These are phyloP conservation scores for Beverwykella pulmonaria DNA, from an alignment of 495 filamentous ascomycete genomes.

Conservation along the genomic window DNA sequence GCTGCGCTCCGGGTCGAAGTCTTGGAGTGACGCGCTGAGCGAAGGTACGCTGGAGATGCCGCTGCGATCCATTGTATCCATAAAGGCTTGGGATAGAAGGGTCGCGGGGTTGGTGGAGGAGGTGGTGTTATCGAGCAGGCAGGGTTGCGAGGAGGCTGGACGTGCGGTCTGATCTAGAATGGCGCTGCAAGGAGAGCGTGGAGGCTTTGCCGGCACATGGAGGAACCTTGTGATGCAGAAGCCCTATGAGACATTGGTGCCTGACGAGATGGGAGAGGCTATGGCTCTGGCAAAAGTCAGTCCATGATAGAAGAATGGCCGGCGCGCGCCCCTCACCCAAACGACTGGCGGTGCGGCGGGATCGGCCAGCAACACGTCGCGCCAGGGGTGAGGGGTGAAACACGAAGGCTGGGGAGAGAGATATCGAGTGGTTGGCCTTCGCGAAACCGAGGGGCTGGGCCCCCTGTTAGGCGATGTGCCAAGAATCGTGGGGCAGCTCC, in stretches of 20 bases:
- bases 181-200: conserved; percentile 20
- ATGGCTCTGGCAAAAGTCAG: conserved; percentile 5
- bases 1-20: conserved; percentile 38
- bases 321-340: neutral
- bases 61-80: conserved; percentile 30
- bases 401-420: conserved; percentile 23
- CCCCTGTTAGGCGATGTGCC: neutral
- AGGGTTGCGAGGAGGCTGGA: conserved; percentile 20
- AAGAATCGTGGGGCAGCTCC: neutral
- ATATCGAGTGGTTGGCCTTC: conserved; percentile 18
- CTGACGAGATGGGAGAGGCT: conserved; percentile 17
- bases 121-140: conserved; percentile 4
- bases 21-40: conserved; percentile 35
- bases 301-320: neutral
- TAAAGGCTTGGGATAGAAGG: neutral
- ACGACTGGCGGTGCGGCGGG: conserved; percentile 14
- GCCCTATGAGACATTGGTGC: conserved; percentile 39
- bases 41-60: conserved; percentile 37
- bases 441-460: conserved; percentile 14
- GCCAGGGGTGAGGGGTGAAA: conserved; percentile 28
- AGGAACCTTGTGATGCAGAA: conserved; percentile 33
- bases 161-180: conserved; percentile 15
- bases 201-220: conserved; percentile 34
- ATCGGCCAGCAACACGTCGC: conserved; percentile 26
- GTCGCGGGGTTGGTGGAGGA: neutral